phyloP scores from a whole-genome alignment of 805 yeast species.

The Candida oleophila region DNA sequence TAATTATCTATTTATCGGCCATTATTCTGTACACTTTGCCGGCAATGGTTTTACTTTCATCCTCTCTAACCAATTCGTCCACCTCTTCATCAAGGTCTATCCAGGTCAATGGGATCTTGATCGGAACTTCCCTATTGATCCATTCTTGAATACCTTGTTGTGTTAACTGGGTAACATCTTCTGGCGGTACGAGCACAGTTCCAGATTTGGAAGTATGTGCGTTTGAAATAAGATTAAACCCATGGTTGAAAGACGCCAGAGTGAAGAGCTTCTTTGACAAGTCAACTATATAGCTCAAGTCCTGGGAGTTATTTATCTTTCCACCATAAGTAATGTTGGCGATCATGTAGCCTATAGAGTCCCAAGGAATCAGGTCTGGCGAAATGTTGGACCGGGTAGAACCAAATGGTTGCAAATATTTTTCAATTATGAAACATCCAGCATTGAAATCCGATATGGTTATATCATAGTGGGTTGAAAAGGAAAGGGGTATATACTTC shows the following conservation, averaged over 20 bases:
- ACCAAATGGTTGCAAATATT: slow-evolving; percentile 33
- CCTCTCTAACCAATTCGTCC: slow-evolving; percentile 29
- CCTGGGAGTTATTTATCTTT: slow-evolving; percentile 46
- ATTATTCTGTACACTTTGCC: slow-evolving; percentile 8
- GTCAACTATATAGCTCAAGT: slow-evolving; percentile 32
- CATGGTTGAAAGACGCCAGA: slow-evolving; percentile 35
- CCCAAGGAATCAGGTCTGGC: slow-evolving; percentile 56
- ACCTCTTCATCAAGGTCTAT: slow-evolving; percentile 47
- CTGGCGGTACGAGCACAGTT: slow-evolving; percentile 44
- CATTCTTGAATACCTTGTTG: slow-evolving; percentile 7
- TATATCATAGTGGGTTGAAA: slow-evolving; percentile 61
- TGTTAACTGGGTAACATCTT: slow-evolving; percentile 27
- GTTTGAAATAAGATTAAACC: slow-evolving; percentile 42
- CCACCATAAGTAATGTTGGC: slow-evolving; percentile 67
- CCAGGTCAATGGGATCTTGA: slow-evolving; percentile 60
- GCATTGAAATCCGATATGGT: slow-evolving; percentile 68
- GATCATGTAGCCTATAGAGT: slow-evolving; percentile 46
- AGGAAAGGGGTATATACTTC: slow-evolving; percentile 63
- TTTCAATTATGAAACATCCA: slow-evolving; percentile 44
- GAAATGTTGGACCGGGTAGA: slow-evolving; percentile 34
- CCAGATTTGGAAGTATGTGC: slow-evolving; percentile 14
- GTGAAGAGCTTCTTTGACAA: slow-evolving; percentile 42
- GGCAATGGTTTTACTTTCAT: slow-evolving; percentile 18
- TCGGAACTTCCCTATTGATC: slow-evolving; percentile 37
- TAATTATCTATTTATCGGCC: not conserved